Evolutionary conservation across 805 yeast species (phyloP), one percentile per base, ranked within the genome.

Genomic region (Candida maesae): DNA sequence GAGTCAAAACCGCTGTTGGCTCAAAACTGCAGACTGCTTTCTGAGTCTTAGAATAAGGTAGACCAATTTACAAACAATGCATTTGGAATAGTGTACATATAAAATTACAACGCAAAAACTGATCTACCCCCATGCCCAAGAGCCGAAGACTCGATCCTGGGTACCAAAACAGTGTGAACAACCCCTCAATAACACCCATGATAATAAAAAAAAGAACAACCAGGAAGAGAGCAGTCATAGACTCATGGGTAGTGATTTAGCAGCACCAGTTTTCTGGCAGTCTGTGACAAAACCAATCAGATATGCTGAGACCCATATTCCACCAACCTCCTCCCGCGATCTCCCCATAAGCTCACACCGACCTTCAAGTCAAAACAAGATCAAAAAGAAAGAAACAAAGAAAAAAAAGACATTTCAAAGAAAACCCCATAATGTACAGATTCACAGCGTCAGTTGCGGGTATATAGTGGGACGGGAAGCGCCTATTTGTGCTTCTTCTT

Each of bases 401-500:
- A 4, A 30, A 3, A 23, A 19, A 32, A 26, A 32, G n/a, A 23
- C 5, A 38, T 32, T 35, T 29, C 38, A 31, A 36, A 23, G 24
- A 9, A 33, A 14, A 41, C 36, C 31, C 39, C 44, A 28, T 36
- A 41, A 33, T 41, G 41, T 41, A 41, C 41, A 41, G 28, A 27
- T 17, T 6, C 19, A 19, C 11, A 30, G 19, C n/a, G 12, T n/a
- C 6, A n/a, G 30, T 21, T 10, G 17, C 12, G 27, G 35, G 24
- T 31, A 31, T 31, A 16, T 13, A 13, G 20, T 30, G 28, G n/a
- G n/a, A n/a, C 28, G n/a, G 28, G 12, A 26, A 12, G 20, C 27
- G 17, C 39, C 20, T 36, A 43, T 35, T 43, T 43, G 41, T 39
- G 47, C 42, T 53, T 53, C 49, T 53, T 53, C 55, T 53, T 51